These are phyloP conservation scores for Gyrodon lividus DNA, from an alignment of 768 basidiomycete species.

Conservation along the genomic window DNA sequence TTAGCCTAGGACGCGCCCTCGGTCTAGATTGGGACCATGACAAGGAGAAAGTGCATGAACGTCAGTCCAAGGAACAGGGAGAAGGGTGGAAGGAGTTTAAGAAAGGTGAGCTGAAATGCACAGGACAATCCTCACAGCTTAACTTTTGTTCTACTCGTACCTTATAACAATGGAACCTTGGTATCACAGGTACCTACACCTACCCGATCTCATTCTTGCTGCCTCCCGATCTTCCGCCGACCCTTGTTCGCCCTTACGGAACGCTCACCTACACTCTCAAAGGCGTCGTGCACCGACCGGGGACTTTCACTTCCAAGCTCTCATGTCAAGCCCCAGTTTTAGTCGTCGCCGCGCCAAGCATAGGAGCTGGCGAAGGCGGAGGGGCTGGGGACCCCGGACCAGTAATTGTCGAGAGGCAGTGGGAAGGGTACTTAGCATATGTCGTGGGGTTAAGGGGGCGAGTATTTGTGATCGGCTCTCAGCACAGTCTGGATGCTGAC, in stretches of 20 bases:
- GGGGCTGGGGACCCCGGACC: slow-evolving; percentile 58
- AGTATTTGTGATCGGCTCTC: slow-evolving; percentile 76
- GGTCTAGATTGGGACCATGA: slow-evolving; percentile 19
- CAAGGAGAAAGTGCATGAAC: slow-evolving; percentile 14
- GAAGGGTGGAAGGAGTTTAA: slow-evolving; percentile 86
- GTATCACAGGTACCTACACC: slow-evolving; percentile 74
- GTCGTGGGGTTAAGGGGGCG: slow-evolving; percentile 74
- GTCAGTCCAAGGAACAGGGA: slow-evolving; percentile 40
- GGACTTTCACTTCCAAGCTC: slow-evolving; percentile 78
- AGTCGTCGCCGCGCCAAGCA: slow-evolving; percentile 72
- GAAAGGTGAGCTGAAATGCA: slow-evolving; percentile 54
- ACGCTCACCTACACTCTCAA: slow-evolving; percentile 76
- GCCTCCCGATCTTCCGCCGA: slow-evolving; percentile 78
- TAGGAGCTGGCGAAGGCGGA: slow-evolving; percentile 71
- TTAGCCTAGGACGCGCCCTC: slow-evolving; percentile 37
- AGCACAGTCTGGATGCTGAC: slow-evolving; percentile 3
- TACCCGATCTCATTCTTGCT: slow-evolving; percentile 94
- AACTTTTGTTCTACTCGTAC: not conserved
- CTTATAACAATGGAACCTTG: slow-evolving; percentile 6
- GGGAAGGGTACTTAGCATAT: slow-evolving; percentile 89
- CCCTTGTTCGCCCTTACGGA: slow-evolving; percentile 72
- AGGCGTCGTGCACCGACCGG: slow-evolving; percentile 83
- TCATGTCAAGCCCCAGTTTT: slow-evolving; percentile 68
- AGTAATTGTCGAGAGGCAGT: slow-evolving; percentile 81
- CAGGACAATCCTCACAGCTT: not conserved